These are phyloP conservation scores for Syncephalastrum sp. DNA, from an alignment of 371 early-diverging fungal species.

Conservation along the genomic window DNA sequence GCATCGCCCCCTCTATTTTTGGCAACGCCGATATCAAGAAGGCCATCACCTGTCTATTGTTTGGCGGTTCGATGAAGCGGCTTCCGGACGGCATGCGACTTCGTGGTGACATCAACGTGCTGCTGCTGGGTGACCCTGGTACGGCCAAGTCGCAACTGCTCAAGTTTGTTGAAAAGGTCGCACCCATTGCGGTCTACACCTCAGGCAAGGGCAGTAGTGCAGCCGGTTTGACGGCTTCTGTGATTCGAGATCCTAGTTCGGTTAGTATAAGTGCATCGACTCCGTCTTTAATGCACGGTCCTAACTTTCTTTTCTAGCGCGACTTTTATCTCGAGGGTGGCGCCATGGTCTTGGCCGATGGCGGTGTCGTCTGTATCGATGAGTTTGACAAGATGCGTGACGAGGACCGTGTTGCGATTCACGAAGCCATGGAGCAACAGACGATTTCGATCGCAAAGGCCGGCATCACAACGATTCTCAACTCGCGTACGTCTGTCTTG, in stretches of 20 bases:
- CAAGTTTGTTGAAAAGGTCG: slow-evolving; percentile 97
- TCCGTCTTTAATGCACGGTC: not conserved
- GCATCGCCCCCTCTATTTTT: slow-evolving; percentile 97
- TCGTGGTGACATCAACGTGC: slow-evolving; percentile 99
- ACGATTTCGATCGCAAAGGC: slow-evolving; percentile 99
- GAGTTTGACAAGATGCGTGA: slow-evolving; percentile 99
- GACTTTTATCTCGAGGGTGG: slow-evolving; percentile 99
- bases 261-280: slow-evolving; percentile 43
- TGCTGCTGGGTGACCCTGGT: slow-evolving; percentile 99
- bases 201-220: slow-evolving; percentile 98
- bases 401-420: slow-evolving; percentile 99
- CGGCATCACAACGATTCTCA: slow-evolving; percentile 99
- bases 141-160: slow-evolving; percentile 99
- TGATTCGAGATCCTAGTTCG: slow-evolving; percentile 86
- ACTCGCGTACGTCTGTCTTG: slow-evolving; percentile 97
- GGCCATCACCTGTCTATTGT: slow-evolving; percentile 95
- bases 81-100: slow-evolving; percentile 96
- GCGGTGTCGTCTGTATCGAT: slow-evolving; percentile 99
- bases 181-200: slow-evolving; percentile 98
- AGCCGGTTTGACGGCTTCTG: slow-evolving; percentile 99
- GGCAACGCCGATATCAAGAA: slow-evolving; percentile 98
- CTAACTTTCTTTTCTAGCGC: slow-evolving; percentile 47
- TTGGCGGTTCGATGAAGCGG: slow-evolving; percentile 97
- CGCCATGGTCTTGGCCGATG: slow-evolving; percentile 99
- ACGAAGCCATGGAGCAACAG: slow-evolving; percentile 99